A percentile compares a stretch with the other conserved stretches of the same genome.
Evolutionary conservation across 768 basidiomycete genomes (phyloP).

Genomic region (Kwoniella sp.): DNA sequence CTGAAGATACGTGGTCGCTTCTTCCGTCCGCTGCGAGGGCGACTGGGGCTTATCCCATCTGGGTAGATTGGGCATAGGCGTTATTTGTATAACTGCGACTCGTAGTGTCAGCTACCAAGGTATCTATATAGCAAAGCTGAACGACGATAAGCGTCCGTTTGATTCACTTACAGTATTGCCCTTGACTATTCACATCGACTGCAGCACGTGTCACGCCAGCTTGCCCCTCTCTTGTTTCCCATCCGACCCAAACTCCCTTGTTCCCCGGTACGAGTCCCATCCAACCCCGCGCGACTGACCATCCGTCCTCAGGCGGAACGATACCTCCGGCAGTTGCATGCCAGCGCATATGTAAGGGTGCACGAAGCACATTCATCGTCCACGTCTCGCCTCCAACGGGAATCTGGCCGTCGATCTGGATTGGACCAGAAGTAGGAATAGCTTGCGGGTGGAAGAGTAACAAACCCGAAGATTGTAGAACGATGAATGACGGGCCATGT

Average conservation of each 20-base stretch:
- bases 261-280: constrained; percentile 26
- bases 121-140: too few relatives aligned
- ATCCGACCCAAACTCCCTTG: constrained; percentile 41
- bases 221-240: constrained; percentile 24
- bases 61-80: constrained; percentile 33
- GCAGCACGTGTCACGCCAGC: constrained; percentile 30
- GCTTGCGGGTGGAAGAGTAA: constrained; percentile 32
- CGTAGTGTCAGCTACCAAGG: too few relatives aligned
- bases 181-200: constrained; percentile 26
- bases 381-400: constrained; percentile 4
- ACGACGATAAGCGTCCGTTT: too few relatives aligned
- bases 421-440: neutral
- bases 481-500: constrained; percentile 32
- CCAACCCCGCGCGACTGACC: constrained; percentile 33
- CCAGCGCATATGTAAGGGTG: constrained; percentile 32
- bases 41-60: constrained; percentile 2
- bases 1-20: constrained; percentile 16
- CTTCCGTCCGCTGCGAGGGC: neutral
- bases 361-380: constrained; percentile 25
- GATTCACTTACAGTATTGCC: constrained; percentile 31
- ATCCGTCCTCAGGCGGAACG: constrained; percentile 16
- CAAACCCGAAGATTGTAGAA: constrained; percentile 21
- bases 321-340: constrained; percentile 12
- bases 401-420: neutral
- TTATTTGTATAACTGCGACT: constrained; percentile 25